Evolutionary conservation across 768 basidiomycete species (phyloP), one percentile per base, ranked within the genome.

Genomic region (Astraeus odoratus): DNA sequence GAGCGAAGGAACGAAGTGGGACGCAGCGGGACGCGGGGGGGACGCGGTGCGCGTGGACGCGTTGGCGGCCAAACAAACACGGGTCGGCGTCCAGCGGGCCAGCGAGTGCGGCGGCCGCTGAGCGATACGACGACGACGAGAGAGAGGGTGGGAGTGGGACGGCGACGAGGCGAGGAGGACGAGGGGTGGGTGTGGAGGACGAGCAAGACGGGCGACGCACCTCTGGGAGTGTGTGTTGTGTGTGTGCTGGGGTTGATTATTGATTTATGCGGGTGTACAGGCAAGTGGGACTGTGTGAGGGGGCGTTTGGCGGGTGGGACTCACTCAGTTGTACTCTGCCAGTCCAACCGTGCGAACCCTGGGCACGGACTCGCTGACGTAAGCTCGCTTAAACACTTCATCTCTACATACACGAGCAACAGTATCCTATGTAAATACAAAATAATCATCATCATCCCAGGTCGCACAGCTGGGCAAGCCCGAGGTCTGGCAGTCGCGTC

Each of bases 401-500:
- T 38, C 22, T 19, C 16, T 38, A 38, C 18, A 1, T 16, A 35
- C 34, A 35, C 16, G 36, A 19, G 18, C 18, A 33, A 13, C 31
- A 33, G 12, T 4, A 31, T 31, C 5, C 16, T 5, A 31, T 42
- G 12, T 19, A 47, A 44, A 5, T 54, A 61, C 27, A 44, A 23
- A 53, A 56, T 39, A 52, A 48, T 63, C 15, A 63, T 56, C 39
- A 65, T 53, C 12, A 64, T 36, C 7, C 57, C 64, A 24, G 62
- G 62, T 12, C 65, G 37, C 62, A 64, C 3, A 88, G 57, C 60
- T 87, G 83, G 18, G 72, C 81, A 10, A 89, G 69, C 0, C 84
- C 86, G 47, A 88, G 65, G 63, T 89, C 86, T 47, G 78, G 72
- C 30, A 87, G 65, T 37, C 86, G 71, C 18, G 84, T 82, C 86